A percentile compares a stretch with the other conserved stretches of the same genome.
These are phyloP conservation scores for Yamadazyma laniorum DNA, from an alignment of 805 yeast species.

Conservation along the genomic window DNA sequence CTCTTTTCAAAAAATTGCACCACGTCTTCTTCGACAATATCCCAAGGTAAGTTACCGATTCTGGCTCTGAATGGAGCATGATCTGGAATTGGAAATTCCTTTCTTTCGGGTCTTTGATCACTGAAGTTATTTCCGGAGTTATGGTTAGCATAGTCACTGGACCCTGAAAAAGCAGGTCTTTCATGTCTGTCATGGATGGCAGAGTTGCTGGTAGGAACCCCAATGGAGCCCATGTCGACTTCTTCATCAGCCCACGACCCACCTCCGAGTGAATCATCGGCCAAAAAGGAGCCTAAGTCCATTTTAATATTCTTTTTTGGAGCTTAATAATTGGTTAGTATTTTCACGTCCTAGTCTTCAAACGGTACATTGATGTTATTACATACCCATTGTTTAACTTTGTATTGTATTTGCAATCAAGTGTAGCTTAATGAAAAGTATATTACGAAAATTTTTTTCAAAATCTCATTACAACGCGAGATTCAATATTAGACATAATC, in stretches of 20 bases:
- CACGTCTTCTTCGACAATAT: constrained; percentile 63
- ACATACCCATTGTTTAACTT: constrained; percentile 9
- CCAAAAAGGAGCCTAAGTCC: constrained; percentile 84
- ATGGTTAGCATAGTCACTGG: constrained; percentile 19
- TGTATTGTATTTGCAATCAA: not conserved
- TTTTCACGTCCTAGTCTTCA: no score
- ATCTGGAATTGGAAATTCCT: constrained; percentile 84
- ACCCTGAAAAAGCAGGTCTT: constrained; percentile 30
- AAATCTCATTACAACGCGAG: constrained; percentile 3
- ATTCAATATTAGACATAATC: no score
- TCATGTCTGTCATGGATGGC: no score
- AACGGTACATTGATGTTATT: not conserved
- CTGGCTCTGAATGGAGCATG: constrained; percentile 91
- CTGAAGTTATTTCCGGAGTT: not conserved
- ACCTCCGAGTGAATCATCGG: constrained; percentile 69
- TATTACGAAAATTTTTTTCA: constrained; percentile 6
- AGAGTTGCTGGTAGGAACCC: constrained; percentile 43
- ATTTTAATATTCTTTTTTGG: constrained; percentile 66
- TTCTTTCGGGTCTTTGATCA: constrained; percentile 46
- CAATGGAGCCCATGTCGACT: constrained; percentile 65
- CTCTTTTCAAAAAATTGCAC: constrained; percentile 60
- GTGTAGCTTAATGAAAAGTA: not conserved
- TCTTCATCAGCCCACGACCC: constrained; percentile 87
- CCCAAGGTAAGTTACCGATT: constrained; percentile 83
- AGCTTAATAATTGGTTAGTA: constrained; percentile 23